Evolutionary conservation across 306 rosid species (phyloP), one percentile per base, ranked within the genome.

Genomic region (Cicer cuneatum): DNA sequence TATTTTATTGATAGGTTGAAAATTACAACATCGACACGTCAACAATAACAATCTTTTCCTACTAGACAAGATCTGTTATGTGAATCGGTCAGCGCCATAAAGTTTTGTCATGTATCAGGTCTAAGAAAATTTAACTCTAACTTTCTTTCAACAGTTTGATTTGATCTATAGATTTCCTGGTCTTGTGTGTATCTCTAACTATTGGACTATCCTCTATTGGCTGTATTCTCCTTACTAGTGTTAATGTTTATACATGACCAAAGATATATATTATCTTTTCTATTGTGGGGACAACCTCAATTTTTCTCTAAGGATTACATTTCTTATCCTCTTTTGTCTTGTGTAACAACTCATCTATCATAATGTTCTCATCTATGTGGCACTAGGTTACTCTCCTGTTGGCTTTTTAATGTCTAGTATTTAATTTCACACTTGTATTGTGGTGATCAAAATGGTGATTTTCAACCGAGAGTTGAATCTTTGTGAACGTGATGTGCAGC

Each of bases 311-410:
- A 56, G 61, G 21, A 52, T 56, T 33, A 59, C 16, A 59, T 12
- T 12, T 33, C 65, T 33, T 12, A 33, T 59, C 66, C 42, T 12
- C 12, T 11, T 10, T 33, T 57, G 63, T 57, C 8, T 57, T 58
- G 4, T 58, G 64, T 29, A 11, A 29, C 41, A 58, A 58, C 41
- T 59, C 18, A 33, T 29, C 65, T 58, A 59, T 59, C 57, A 51
- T 51, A 51, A 51, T 51, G 10, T 15, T 18, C 12, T 53, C 11
- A 18, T 53, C 13, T 53, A 53, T 53, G 12, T 18, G 6, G 33
- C 5, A 53, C 59, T 16, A 53, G 12, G 13, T 18, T 54, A 54
- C 37, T 19, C 60, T 54, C 9, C 9, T 40, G 43, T 40, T 40
- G 9, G 43, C 43, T 6, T 40, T 2, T 40, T 40, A 40, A 40